These are phyloP conservation scores for Phytophthora foliorum DNA, from an alignment of 352 stramenopile species.

Conservation along the genomic window DNA sequence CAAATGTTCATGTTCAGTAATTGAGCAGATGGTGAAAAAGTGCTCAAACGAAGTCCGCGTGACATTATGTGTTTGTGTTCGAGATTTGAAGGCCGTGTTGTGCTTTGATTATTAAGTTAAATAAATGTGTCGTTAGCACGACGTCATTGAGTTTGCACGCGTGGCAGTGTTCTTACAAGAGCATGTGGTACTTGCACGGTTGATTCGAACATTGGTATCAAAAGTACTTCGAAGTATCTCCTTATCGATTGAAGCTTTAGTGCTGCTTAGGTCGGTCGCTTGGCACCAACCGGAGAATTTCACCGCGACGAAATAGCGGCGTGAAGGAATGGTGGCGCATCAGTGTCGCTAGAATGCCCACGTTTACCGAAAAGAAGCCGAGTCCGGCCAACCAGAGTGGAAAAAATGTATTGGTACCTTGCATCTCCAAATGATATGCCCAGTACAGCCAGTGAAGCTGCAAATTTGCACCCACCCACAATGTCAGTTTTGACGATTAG, in stretches of 20 bases:
- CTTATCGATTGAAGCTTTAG: constrained; percentile 7
- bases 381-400: constrained; percentile 89
- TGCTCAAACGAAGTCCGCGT: background rate
- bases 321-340: constrained; percentile 73
- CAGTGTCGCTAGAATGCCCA: constrained; percentile 78
- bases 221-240: constrained; percentile 1
- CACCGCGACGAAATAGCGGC: constrained; percentile 64
- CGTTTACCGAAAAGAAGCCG: constrained; percentile 92
- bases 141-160: constrained; percentile 2
- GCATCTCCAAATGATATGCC: constrained; percentile 93
- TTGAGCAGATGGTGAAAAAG: background rate
- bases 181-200: background rate
- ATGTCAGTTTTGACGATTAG: constrained; percentile 13
- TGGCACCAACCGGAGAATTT: constrained; percentile 50
- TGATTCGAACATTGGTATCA: background rate
- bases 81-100: constrained; percentile 21
- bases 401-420: constrained; percentile 91
- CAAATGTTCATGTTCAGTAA: constrained; percentile 22
- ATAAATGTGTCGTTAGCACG: constrained; percentile 5
- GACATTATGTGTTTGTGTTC: constrained; percentile 23
- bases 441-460: constrained; percentile 92
- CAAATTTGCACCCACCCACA: background rate
- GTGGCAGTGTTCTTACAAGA: no score
- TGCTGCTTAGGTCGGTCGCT: constrained; percentile 31
- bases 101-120: constrained; percentile 18